Conservation (phyloP, 2,329 filamentous ascomycete genomes). For the Aspergillus felis region DNA sequence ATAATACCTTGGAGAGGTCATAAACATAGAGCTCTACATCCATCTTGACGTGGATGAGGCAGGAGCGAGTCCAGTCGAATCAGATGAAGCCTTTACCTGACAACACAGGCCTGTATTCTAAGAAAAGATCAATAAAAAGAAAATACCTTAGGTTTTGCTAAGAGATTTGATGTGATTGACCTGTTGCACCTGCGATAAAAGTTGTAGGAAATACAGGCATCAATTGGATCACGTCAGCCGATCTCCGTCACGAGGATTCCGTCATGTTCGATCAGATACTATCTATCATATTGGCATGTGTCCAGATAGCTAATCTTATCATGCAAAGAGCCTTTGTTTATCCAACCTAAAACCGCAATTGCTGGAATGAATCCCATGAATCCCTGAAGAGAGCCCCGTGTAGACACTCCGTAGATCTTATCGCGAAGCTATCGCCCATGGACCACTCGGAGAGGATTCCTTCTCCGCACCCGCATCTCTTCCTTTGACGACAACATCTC, state of each 20-base stretch:
- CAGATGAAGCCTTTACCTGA: not conserved
- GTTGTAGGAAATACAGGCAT: slow-evolving; percentile 12
- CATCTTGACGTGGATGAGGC: slow-evolving; percentile 45
- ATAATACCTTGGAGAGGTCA: slow-evolving; percentile 61
- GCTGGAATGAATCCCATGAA: not conserved
- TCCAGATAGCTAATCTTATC: not conserved
- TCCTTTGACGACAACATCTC: not conserved
- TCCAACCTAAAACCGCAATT: not conserved
- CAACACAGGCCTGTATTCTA: not conserved
- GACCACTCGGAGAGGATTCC: not conserved
- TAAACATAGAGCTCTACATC: slow-evolving; percentile 75
- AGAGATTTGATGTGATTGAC: not conserved
- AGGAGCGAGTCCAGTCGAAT: not conserved
- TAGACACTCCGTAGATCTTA: not conserved
- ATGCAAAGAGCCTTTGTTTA: not conserved
- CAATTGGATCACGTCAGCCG: slow-evolving; percentile 27
- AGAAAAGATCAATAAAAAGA: not conserved
- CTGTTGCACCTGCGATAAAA: not conserved
- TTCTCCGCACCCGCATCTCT: not conserved
- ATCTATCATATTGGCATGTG: slow-evolving; percentile 1
- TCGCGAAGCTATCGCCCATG: not conserved
- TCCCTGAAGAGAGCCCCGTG: not conserved
- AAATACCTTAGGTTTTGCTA: not conserved
- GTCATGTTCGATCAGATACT: slow-evolving; percentile 9
- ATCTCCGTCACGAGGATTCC: slow-evolving; percentile 10